phyloP scores from a whole-genome alignment of 805 yeast genomes.

The Sugiyamaella mastotermitis region DNA sequence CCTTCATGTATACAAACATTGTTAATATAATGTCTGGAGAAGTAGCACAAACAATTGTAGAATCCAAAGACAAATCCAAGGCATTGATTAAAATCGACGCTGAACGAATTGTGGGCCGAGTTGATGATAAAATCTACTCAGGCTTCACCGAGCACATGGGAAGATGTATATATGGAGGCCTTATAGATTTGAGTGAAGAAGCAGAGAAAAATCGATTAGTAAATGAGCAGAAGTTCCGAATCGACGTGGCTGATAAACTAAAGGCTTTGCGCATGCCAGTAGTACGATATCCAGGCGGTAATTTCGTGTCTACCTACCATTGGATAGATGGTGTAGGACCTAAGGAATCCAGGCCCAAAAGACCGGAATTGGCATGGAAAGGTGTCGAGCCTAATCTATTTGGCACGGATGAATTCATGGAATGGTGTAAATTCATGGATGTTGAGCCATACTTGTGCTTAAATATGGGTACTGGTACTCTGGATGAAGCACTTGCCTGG shows the following conservation, averaged over 20 bases:
- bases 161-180: constrained; percentile 34
- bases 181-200: constrained; percentile 28
- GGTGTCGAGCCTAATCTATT: constrained; percentile 30
- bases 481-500: constrained; percentile 34
- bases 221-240: constrained; percentile 26
- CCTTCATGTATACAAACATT: too few species aligned
- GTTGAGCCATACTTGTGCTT: constrained; percentile 32
- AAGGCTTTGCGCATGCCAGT: constrained; percentile 31
- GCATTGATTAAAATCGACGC: constrained; percentile 24
- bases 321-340: constrained; percentile 35
- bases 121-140: constrained; percentile 30
- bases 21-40: too few species aligned
- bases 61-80: too few species aligned
- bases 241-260: constrained; percentile 30
- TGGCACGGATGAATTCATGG: constrained; percentile 34
- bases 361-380: constrained; percentile 34
- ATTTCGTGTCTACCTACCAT: constrained; percentile 32
- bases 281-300: constrained; percentile 35
- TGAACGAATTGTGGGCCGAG: constrained; percentile 22
- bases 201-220: constrained; percentile 13
- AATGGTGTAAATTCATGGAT: constrained; percentile 29
- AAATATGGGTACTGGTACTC: constrained; percentile 35
- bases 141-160: constrained; percentile 36
- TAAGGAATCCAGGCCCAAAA: constrained; percentile 26
- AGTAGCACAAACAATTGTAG: too few species aligned